Evolutionary conservation across 306 rosid genomes (phyloP).

Genomic region (Dalbergia oliveri): DNA sequence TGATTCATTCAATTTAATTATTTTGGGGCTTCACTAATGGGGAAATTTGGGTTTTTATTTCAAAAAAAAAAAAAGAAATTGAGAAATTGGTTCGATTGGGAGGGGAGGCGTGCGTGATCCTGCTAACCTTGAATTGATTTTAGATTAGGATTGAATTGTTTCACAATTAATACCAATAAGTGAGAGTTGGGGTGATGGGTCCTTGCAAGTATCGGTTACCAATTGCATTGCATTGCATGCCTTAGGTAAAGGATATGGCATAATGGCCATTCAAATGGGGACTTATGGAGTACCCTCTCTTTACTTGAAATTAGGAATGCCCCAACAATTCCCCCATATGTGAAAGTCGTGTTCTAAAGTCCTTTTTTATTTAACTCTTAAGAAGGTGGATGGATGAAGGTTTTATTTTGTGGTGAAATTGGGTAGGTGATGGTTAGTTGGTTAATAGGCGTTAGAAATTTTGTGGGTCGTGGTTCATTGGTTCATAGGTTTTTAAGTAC

Average conservation of each 20-base stretch:
- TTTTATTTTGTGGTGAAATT: constrained; percentile 1
- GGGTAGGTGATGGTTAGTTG: constrained; percentile 7
- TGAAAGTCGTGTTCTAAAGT: not conserved
- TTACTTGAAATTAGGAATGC: not conserved
- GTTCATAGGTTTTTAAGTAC: not conserved
- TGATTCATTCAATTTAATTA: constrained; percentile 37
- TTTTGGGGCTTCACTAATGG: constrained; percentile 23
- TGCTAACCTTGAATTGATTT: constrained; percentile 8
- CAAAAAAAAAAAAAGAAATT: no score
- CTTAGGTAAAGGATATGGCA: constrained; percentile 1
- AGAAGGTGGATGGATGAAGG: not conserved
- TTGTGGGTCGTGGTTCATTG: not conserved
- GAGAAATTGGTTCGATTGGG: constrained; percentile 13
- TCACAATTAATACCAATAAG: not conserved
- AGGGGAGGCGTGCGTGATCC: not conserved
- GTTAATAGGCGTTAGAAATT: not conserved
- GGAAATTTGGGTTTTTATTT: not conserved
- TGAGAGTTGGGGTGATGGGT: not conserved
- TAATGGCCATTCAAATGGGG: not conserved
- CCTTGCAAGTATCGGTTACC: not conserved
- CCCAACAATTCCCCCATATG: constrained; percentile 10
- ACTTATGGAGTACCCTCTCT: not conserved
- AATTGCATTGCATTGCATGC: not conserved
- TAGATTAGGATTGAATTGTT: constrained; percentile 1
- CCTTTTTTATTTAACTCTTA: not conserved